Evolutionary conservation across 108 stramenopile species (phyloP).

Genomic region (Parietichytrium sp.): DNA sequence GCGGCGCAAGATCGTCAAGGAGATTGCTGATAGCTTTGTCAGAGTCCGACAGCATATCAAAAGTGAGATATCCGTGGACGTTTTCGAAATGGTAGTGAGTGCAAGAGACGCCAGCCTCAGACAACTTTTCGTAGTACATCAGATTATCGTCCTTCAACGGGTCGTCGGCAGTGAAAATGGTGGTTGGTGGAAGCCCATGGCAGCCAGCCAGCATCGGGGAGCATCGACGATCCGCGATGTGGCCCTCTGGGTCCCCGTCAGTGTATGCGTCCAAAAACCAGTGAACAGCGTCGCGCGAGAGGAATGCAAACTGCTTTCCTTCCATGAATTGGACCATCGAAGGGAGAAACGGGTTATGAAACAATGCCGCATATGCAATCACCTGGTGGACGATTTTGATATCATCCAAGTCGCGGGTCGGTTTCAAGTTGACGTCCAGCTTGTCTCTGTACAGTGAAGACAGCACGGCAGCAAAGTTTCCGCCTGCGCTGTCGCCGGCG

Average conservation of each 20-base stretch:
- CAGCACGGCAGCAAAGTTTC: background rate
- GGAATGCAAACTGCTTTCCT: background rate
- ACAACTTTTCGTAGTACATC: no score
- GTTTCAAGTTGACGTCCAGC: background rate
- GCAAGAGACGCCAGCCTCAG: no score
- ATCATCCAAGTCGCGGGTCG: background rate
- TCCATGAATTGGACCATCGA: no score
- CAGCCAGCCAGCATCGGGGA: background rate
- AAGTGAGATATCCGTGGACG: no score
- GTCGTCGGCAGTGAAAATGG: background rate
- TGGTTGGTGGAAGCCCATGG: background rate
- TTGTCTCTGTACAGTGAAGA: background rate
- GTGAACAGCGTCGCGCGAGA: background rate
- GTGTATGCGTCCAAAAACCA: background rate
- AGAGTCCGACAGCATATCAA: no score
- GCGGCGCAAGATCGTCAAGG: no score
- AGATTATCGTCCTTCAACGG: no score
- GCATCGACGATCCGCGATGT: constrained; percentile 1
- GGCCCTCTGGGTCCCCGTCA: background rate
- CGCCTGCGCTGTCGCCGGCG: constrained; percentile 1
- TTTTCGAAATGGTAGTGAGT: no score
- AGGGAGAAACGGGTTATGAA: background rate
- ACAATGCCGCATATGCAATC: background rate
- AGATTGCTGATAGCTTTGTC: no score
- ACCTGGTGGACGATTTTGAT: background rate